These are phyloP conservation scores for Dendrocalamus latiflorus DNA, from an alignment of 202 grass and related monocot genomes.

Conservation along the genomic window DNA sequence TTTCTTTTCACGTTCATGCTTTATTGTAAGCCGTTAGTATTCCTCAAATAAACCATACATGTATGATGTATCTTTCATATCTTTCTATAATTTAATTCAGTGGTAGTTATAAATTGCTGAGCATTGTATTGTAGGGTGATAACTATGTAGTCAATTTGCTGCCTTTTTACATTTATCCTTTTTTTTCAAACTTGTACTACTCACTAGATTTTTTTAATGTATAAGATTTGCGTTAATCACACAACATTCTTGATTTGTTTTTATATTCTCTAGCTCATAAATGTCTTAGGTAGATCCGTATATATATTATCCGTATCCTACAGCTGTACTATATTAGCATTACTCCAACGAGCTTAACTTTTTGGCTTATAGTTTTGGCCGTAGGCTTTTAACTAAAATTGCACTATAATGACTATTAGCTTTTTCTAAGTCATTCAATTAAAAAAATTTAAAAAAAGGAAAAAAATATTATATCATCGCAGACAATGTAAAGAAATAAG, in stretches of 20 bases:
- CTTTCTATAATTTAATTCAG: background rate
- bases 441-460: too few relatives aligned
- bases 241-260: background rate
- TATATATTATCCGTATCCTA: background rate
- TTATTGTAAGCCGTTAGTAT: too few relatives aligned
- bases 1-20: background rate
- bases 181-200: background rate
- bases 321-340: background rate
- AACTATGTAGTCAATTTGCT: background rate
- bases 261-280: background rate
- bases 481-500: too few relatives aligned
- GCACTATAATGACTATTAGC: accelerated
- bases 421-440: too few relatives aligned
- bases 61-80: background rate
- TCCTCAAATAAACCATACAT: background rate
- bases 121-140: background rate
- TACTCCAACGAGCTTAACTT: background rate
- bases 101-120: background rate
- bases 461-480: too few relatives aligned
- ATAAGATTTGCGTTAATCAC: background rate
- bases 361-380: too few relatives aligned
- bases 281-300: background rate
- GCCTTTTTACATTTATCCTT: background rate
- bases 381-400: too few relatives aligned
- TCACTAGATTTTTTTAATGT: background rate